Evolutionary conservation across 2,329 filamentous ascomycete genomes (phyloP).

Genomic region (Beauveria brongniartii): DNA sequence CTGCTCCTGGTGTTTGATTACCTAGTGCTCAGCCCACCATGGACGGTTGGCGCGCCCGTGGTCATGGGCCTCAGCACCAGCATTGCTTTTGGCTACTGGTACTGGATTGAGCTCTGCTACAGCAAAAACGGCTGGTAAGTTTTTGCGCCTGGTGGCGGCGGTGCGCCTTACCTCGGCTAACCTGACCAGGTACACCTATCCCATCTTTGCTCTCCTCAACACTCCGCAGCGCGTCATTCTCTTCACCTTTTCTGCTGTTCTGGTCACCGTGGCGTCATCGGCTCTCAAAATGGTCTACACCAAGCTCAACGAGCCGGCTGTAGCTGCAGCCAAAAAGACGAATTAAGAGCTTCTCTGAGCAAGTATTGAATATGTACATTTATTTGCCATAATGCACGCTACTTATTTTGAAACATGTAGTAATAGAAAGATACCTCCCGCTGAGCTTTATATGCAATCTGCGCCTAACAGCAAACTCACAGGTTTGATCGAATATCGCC

Average conservation of each 20-base stretch:
- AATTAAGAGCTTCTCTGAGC: constrained; percentile 1
- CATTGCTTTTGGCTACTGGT: constrained; percentile 64
- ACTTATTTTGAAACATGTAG: neutral
- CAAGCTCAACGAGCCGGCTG: constrained; percentile 50
- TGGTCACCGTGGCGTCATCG: constrained; percentile 65
- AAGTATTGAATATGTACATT: neutral
- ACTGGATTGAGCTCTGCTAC: constrained; percentile 68
- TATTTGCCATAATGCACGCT: neutral
- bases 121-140: constrained; percentile 56
- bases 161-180: constrained; percentile 9
- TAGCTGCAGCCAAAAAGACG: constrained; percentile 24
- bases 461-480: constrained; percentile 11
- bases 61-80: constrained; percentile 49
- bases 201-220: constrained; percentile 64
- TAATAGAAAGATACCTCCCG: neutral
- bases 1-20: constrained; percentile 57
- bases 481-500: constrained; percentile 26
- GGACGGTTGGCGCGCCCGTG: constrained; percentile 54
- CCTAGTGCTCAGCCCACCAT: constrained; percentile 63
- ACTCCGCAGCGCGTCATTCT: constrained; percentile 58
- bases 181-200: constrained; percentile 67
- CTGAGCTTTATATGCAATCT: too few species aligned
- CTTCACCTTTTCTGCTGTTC: constrained; percentile 59
- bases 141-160: neutral
- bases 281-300: constrained; percentile 63